phyloP scores from a whole-genome alignment of 208 protist genomes.

The Naegleria gruberi region DNA sequence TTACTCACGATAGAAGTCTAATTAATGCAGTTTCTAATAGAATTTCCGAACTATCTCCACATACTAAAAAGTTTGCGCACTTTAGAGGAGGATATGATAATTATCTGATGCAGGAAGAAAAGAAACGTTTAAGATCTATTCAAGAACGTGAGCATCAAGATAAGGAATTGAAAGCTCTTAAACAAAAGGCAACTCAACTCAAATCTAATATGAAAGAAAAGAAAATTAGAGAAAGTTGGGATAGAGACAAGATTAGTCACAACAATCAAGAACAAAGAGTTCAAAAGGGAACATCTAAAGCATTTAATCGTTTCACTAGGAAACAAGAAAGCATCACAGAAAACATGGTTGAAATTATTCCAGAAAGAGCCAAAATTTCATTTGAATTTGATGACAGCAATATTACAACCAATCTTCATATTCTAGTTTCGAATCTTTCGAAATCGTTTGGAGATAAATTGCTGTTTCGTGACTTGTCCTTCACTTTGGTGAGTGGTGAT shows the following conservation, averaged over 20 bases:
- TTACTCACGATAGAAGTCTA: conserved; percentile 61
- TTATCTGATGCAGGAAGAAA: conserved; percentile 57
- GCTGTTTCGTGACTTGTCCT: conserved; percentile 40
- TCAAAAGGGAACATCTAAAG: conserved; percentile 25
- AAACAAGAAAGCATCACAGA: conserved; percentile 16
- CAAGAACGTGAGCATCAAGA: conserved; percentile 48
- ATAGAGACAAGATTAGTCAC: conserved; percentile 41
- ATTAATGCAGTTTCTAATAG: conserved; percentile 64
- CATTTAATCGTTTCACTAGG: conserved; percentile 7
- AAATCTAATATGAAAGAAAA: conserved; percentile 30
- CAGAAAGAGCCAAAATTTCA: conserved; percentile 27
- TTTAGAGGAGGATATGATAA: conserved; percentile 60
- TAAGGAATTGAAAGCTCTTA: conserved; percentile 43
- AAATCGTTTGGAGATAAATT: background rate
- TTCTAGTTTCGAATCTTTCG: background rate
- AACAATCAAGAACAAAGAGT: conserved; percentile 46
- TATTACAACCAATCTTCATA: background rate
- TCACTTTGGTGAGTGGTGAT: conserved; percentile 49
- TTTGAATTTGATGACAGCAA: conserved; percentile 1
- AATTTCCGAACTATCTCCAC: conserved; percentile 50
- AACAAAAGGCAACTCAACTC: conserved; percentile 44
- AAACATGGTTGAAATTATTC: background rate
- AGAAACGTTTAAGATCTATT: conserved; percentile 46
- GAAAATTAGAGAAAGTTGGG: conserved; percentile 4
- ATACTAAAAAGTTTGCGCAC: conserved; percentile 41